Evolutionary conservation across 306 rosid species (phyloP).

Genomic region (Prinsepia uniflora): DNA sequence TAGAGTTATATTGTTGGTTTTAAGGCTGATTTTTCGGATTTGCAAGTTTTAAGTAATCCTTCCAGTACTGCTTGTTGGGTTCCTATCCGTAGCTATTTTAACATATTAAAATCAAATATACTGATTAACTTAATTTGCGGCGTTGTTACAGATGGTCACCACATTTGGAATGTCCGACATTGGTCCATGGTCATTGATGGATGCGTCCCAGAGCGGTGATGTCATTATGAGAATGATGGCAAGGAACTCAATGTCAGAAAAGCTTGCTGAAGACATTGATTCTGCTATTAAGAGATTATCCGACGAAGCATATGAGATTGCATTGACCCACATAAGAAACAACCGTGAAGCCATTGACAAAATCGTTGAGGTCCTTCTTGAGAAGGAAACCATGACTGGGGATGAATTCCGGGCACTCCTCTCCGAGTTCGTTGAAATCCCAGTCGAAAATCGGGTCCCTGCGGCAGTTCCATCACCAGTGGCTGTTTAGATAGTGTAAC

Average conservation of each 20-base stretch:
- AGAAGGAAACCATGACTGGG: constrained; percentile 84
- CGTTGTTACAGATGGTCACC: constrained; percentile 74
- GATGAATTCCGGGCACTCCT: constrained; percentile 91
- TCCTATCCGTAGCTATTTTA: no score
- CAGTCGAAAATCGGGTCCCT: constrained; percentile 68
- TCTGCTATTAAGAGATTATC: constrained; percentile 74
- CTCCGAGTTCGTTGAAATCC: constrained; percentile 86
- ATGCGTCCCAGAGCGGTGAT: constrained; percentile 71
- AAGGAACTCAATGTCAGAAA: constrained; percentile 96
- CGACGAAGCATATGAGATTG: constrained; percentile 80
- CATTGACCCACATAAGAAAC: constrained; percentile 75
- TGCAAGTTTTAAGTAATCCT: no score
- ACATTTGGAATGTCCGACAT: constrained; percentile 97
- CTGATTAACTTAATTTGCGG: constrained; percentile 7
- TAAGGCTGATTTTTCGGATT: no score
- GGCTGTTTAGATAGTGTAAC: constrained; percentile 46
- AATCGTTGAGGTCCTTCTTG: constrained; percentile 85
- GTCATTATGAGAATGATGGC: constrained; percentile 99
- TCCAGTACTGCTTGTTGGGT: no score
- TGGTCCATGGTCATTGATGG: constrained; percentile 99
- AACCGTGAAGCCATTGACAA: constrained; percentile 97
- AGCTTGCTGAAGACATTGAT: constrained; percentile 92
- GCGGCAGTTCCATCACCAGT: constrained; percentile 68
- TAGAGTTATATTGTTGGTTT: no score
- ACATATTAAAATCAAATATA: no score